These are phyloP conservation scores for Russula griseocarnosa DNA, from an alignment of 768 basidiomycete species.

Conservation along the genomic window DNA sequence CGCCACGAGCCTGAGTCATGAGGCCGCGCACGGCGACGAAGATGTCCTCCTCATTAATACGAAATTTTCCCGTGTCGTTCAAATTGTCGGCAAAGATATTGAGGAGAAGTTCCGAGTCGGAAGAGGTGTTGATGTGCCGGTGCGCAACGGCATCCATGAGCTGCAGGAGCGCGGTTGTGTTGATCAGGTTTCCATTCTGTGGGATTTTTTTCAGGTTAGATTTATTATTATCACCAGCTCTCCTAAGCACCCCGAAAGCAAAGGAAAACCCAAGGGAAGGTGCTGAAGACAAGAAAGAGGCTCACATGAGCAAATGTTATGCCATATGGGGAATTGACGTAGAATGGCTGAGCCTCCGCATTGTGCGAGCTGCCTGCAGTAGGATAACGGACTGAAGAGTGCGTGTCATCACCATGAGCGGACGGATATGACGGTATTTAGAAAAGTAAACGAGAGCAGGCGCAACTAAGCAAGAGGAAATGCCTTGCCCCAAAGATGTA, in stretches of 20 bases:
- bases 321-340: conserved; percentile 99
- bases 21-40: conserved; percentile 89
- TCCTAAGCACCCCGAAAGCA: not conserved
- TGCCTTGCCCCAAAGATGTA: not conserved
- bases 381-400: conserved; percentile 80
- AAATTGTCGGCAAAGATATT: conserved; percentile 98
- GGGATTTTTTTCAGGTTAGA: not conserved
- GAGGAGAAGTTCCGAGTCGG: conserved; percentile 93
- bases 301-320: conserved; percentile 96
- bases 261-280: not conserved
- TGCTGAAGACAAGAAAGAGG: not conserved
- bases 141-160: conserved; percentile 96
- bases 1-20: conserved; percentile 85
- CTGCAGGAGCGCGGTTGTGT: conserved; percentile 79
- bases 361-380: conserved; percentile 97
- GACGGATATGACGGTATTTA: too few species aligned
- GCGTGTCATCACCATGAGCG: not conserved
- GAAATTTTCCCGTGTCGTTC: conserved; percentile 97
- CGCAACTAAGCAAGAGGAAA: not conserved
- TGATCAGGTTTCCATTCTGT: conserved; percentile 98
- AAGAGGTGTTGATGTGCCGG: conserved; percentile 97
- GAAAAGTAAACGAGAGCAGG: not conserved
- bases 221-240: not conserved
- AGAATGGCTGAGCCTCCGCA: conserved; percentile 98
- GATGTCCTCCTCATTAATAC: conserved; percentile 99